Evolutionary conservation across 1,284 basidiomycete genomes (phyloP).

Genomic region (Malassezia caprae): DNA sequence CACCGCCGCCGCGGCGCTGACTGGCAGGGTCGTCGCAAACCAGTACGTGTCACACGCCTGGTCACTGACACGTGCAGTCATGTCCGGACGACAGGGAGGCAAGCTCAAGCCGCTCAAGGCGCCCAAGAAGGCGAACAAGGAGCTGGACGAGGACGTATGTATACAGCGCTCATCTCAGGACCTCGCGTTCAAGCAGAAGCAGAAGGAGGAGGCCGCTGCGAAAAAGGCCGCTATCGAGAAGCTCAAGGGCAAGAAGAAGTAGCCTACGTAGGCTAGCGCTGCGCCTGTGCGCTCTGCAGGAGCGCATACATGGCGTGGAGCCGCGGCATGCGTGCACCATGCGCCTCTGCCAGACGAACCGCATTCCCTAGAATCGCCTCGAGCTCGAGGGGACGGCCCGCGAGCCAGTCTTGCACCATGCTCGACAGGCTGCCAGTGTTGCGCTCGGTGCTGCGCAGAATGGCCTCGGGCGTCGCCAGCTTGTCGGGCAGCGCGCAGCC

Average conservation of each 20-base stretch:
- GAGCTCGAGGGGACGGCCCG: constrained; percentile 48
- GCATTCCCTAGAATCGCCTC: constrained; percentile 48
- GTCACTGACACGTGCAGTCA: constrained; percentile 6
- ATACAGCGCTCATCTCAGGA: constrained; percentile 20
- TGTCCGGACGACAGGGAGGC: constrained; percentile 41
- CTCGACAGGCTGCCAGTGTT: constrained; percentile 49
- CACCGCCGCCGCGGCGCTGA: neutral
- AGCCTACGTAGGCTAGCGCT: constrained; percentile 5
- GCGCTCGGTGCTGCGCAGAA: constrained; percentile 48
- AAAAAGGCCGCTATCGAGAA: constrained; percentile 36
- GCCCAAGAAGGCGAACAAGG: constrained; percentile 36
- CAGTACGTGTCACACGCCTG: neutral
- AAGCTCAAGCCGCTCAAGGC: constrained; percentile 43
- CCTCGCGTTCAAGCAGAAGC: constrained; percentile 34
- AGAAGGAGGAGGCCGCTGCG: constrained; percentile 39
- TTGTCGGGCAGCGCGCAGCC: constrained; percentile 44
- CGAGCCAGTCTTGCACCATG: constrained; percentile 51
- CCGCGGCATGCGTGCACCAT: constrained; percentile 49
- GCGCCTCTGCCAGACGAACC: constrained; percentile 45
- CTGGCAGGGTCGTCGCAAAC: neutral
- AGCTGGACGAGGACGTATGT: constrained; percentile 40
- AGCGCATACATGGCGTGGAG: constrained; percentile 51
- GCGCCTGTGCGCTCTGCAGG: constrained; percentile 33
- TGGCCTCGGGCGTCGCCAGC: constrained; percentile 48
- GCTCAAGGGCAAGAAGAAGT: constrained; percentile 32